Evolutionary conservation across 176 grass and related monocot genomes (phyloP).

Genomic region (Microstegium vimineum): DNA sequence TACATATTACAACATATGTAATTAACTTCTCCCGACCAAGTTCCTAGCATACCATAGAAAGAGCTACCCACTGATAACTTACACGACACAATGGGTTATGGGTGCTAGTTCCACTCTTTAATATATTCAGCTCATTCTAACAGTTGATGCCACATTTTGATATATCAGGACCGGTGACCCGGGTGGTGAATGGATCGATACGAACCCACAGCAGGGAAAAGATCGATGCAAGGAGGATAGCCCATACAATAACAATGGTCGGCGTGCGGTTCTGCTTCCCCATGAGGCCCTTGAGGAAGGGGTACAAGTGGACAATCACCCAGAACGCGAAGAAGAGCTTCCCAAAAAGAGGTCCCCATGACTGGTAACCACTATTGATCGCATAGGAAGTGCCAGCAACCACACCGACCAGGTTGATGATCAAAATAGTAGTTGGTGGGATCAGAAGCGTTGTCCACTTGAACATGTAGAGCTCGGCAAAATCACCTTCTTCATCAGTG

Average conservation of each 20-base stretch:
- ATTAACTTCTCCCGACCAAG: slow-evolving; percentile 16
- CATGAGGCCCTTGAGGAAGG: slow-evolving; percentile 87
- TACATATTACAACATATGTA: slow-evolving; percentile 30
- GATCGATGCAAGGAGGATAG: slow-evolving; percentile 72
- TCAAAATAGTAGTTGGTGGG: slow-evolving; percentile 71
- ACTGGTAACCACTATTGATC: slow-evolving; percentile 72
- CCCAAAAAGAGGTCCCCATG: slow-evolving; percentile 79
- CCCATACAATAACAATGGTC: slow-evolving; percentile 76
- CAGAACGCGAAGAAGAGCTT: slow-evolving; percentile 84
- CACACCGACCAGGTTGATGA: slow-evolving; percentile 69
- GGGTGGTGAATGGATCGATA: slow-evolving; percentile 73
- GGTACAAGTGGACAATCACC: slow-evolving; percentile 79
- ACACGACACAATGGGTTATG: slow-evolving; percentile 3
- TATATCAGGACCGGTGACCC: slow-evolving; percentile 52
- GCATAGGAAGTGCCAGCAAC: slow-evolving; percentile 79
- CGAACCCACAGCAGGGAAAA: slow-evolving; percentile 85
- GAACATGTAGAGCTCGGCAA: slow-evolving; percentile 67
- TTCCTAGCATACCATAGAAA: slow-evolving; percentile 20
- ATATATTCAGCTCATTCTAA: slow-evolving; percentile 24
- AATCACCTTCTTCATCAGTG: slow-evolving; percentile 75
- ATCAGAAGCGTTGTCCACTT: slow-evolving; percentile 87
- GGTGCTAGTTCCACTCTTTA: not conserved
- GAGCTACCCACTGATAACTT: slow-evolving; percentile 28
- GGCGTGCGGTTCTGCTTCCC: slow-evolving; percentile 67
- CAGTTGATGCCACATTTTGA: slow-evolving; percentile 70